These are phyloP conservation scores for Fraxinus sp. DNA, from an alignment of 305 asterid species.

Conservation along the genomic window DNA sequence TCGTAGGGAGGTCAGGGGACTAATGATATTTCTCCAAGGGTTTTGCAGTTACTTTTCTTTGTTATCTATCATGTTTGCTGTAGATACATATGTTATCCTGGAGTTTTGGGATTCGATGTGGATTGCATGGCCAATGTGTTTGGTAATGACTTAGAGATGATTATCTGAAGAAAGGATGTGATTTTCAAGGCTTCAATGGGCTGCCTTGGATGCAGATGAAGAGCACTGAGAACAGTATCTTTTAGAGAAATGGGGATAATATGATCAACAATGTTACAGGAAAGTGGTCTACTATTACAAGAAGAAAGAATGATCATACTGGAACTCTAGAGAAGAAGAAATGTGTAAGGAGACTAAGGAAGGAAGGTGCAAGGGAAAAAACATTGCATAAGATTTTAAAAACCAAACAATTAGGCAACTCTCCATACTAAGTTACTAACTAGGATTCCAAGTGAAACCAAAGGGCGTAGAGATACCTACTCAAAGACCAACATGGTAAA, in stretches of 20 bases:
- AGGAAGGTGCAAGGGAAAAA: neutral
- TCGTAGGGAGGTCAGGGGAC: conserved; percentile 86
- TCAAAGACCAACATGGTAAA: neutral
- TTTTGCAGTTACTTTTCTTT: conserved; percentile 26
- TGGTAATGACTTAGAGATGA: neutral
- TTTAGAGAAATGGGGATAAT: neutral
- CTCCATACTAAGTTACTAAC: neutral
- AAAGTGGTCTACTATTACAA: neutral
- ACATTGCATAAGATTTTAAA: neutral
- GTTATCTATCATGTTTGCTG: conserved; percentile 19
- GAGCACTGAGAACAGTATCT: neutral
- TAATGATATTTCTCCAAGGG: conserved; percentile 24
- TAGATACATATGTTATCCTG: conserved; percentile 24
- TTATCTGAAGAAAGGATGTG: neutral
- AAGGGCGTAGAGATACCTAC: neutral
- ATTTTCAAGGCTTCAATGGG: neutral
- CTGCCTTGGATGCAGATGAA: neutral
- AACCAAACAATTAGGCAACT: neutral
- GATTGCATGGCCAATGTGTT: neutral
- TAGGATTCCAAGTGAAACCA: neutral
- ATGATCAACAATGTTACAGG: neutral
- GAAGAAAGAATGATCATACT: neutral
- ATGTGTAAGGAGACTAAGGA: neutral
- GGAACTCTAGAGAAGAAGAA: neutral
- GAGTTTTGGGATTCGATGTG: conserved; percentile 9